Evolutionary conservation across 2,329 filamentous ascomycete genomes (phyloP), one percentile per base, ranked within the genome.

Genomic region (Taxawa tesnikishii): DNA sequence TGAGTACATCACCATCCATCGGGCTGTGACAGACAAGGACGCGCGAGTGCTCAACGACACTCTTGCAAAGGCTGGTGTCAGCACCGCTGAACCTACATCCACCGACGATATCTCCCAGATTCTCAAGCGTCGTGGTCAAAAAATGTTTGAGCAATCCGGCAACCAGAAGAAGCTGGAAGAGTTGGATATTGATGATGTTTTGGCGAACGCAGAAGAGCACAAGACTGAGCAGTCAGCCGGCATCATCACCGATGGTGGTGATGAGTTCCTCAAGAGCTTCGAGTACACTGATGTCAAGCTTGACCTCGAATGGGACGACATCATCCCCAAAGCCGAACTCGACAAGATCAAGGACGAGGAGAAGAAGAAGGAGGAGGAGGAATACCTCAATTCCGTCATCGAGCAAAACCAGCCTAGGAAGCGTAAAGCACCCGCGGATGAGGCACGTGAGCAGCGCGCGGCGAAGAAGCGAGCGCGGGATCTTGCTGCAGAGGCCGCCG

Each of bases 211-310:
- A 16, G 90, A 98, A 60, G 77, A 96, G 46, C 92, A 94, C 47
- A 88, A 93, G 63, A 96, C 90, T 0, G 87, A 94, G 56, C 82
- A 94, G 34, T 82, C 88, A 14, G 84, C 94, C 55, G 84, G 87
- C 51, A 84, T 96, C 52, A 82, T 93, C 26, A 93, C 87, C 37
- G 90, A 88, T 49, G 92, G 90, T 49, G 90, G 90, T 61, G 88
- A 94, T 52, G 93, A 94, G 40, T 98, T 96, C 56, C 77, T 98
- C 62, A 76, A 72, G 44, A 79, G 75, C 38, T 83, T 83, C 45
- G 85, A 96, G 51, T 93, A 94, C 49, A 94, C 90, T 1, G 90
- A 98, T 55, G 88, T 96, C 56, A 96, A 96, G 59, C 82, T 96
- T 38, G 71, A 96, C 42, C 75, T 96, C 15, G 85, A 92, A 44